phyloP scores from a whole-genome alignment of 768 basidiomycete species.

The Postia placenta region DNA sequence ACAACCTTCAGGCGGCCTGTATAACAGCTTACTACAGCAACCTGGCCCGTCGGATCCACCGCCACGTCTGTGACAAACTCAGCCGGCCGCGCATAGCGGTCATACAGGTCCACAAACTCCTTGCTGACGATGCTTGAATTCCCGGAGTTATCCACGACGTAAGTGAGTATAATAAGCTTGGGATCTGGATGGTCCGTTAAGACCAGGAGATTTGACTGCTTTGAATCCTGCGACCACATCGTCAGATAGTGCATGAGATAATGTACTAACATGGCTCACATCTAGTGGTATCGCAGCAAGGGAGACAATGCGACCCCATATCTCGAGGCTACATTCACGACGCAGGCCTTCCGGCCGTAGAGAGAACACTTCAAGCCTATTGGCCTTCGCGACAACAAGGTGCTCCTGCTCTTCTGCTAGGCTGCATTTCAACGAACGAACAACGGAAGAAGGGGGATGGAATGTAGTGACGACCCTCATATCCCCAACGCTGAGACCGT shows the following conservation, averaged over 20 bases:
- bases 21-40: slow-evolving; percentile 63
- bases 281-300: slow-evolving; percentile 48
- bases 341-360: slow-evolving; percentile 54
- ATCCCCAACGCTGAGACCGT: too few species aligned
- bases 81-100: slow-evolving; percentile 50
- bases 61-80: slow-evolving; percentile 70
- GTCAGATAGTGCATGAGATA: background rate
- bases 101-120: slow-evolving; percentile 47
- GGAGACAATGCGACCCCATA: slow-evolving; percentile 63
- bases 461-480: slow-evolving; percentile 70
- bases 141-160: slow-evolving; percentile 30
- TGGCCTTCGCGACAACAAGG: slow-evolving; percentile 63
- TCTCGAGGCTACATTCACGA: slow-evolving; percentile 51
- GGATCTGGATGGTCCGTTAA: slow-evolving; percentile 76
- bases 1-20: slow-evolving; percentile 65
- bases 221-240: background rate
- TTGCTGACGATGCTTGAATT: slow-evolving; percentile 31
- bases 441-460: slow-evolving; percentile 68
- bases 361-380: slow-evolving; percentile 64
- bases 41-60: slow-evolving; percentile 54
- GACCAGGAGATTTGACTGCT: slow-evolving; percentile 47
- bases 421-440: slow-evolving; percentile 61
- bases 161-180: slow-evolving; percentile 58
- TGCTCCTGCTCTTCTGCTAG: slow-evolving; percentile 52
- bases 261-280: slow-evolving; percentile 31